These are phyloP conservation scores for Phytophthora sansomeana DNA, from an alignment of 352 stramenopile genomes.

Conservation along the genomic window DNA sequence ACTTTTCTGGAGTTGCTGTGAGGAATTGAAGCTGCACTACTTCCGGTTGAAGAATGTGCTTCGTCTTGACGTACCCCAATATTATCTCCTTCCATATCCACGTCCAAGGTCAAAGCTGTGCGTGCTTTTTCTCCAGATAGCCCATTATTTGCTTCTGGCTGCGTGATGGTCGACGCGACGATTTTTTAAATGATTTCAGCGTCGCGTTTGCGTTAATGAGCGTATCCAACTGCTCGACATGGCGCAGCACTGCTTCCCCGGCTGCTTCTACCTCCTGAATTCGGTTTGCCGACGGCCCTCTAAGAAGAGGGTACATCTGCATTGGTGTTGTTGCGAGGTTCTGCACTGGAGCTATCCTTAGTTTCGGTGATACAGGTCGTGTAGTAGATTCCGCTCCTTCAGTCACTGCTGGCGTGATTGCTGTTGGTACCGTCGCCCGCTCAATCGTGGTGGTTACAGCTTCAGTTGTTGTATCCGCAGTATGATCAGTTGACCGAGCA, in stretches of 20 bases:
- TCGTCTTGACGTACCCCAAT: slow-evolving; percentile 2
- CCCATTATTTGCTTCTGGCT: slow-evolving; percentile 32
- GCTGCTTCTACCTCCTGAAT: slow-evolving; percentile 19
- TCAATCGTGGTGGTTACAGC: background rate
- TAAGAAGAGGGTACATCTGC: slow-evolving; percentile 10
- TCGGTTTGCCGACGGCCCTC: slow-evolving; percentile 14
- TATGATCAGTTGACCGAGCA: slow-evolving; percentile 1
- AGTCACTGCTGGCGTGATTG: background rate
- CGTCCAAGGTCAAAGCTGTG: slow-evolving; percentile 15
- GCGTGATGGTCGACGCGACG: slow-evolving; percentile 8
- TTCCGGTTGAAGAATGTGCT: slow-evolving; percentile 4
- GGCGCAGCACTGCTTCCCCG: slow-evolving; percentile 41
- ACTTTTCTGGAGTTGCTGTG: slow-evolving; percentile 30
- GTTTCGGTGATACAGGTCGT: background rate
- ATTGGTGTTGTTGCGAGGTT: background rate
- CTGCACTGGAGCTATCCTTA: background rate
- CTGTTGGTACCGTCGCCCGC: background rate
- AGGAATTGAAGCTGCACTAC: background rate
- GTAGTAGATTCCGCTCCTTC: background rate
- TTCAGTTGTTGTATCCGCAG: background rate
- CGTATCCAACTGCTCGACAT: slow-evolving; percentile 53
- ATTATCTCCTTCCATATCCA: background rate
- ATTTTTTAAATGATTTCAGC: slow-evolving; percentile 16
- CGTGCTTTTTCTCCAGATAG: slow-evolving; percentile 33
- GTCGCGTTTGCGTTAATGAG: slow-evolving; percentile 48